Percentiles rank a stretch among this genome's conserved stretches.
Conservation (phyloP, 73 alveolate genomes). For the Tetrahymena thermophila region DNA sequence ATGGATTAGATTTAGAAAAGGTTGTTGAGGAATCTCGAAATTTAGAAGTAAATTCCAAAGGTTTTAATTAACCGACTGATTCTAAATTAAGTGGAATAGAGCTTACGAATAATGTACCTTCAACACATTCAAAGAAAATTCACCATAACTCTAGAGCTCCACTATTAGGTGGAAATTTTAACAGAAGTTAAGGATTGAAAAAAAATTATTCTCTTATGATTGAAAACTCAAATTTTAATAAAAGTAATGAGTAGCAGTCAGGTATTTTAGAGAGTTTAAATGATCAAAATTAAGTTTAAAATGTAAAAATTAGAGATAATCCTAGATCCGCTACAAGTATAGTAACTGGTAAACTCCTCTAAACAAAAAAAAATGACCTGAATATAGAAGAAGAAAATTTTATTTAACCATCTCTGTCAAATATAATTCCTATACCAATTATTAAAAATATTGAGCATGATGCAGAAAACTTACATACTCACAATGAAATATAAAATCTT, state of each 20-base stretch:
- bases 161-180: background rate
- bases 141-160: background rate
- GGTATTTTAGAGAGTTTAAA: background rate
- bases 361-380: background rate
- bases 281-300: background rate
- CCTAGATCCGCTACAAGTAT: background rate
- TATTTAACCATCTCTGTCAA: background rate
- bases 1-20: background rate
- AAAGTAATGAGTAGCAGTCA: background rate
- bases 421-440: background rate
- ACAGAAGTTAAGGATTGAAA: background rate
- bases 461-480: background rate
- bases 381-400: background rate
- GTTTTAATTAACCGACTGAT: background rate
- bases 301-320: background rate
- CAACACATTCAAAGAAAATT: background rate
- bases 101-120: background rate
- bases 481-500: background rate
- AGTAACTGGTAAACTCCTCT: background rate
- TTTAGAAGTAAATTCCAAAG: background rate
- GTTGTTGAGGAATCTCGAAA: background rate
- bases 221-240: no score
- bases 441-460: background rate
- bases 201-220: background rate
- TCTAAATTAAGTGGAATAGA: background rate